Percentiles rank a stretch among this genome's conserved stretches.
These are phyloP conservation scores for Cercospora zeae-maydis DNA, from an alignment of 2,329 filamentous ascomycete species.

Conservation along the genomic window DNA sequence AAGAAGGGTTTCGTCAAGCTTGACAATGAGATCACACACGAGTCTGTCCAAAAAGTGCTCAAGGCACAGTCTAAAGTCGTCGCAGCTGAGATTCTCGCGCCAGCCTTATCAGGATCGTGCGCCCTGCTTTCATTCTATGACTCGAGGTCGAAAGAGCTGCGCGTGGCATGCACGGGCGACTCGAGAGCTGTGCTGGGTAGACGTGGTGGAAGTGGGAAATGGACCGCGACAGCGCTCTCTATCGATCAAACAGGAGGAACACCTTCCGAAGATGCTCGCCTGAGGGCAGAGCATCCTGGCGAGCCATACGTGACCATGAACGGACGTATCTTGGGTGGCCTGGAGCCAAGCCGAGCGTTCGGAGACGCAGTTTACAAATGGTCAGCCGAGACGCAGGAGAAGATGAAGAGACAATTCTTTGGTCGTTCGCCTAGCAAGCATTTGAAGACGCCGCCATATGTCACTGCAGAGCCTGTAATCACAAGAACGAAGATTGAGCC, in stretches of 20 bases:
- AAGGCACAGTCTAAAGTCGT: slow-evolving; percentile 85
- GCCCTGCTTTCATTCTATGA: slow-evolving; percentile 96
- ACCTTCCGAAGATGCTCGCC: slow-evolving; percentile 73
- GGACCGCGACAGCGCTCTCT: slow-evolving; percentile 84
- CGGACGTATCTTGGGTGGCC: slow-evolving; percentile 82
- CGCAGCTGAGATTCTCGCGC: slow-evolving; percentile 85
- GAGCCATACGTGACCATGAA: slow-evolving; percentile 85
- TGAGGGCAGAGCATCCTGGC: slow-evolving; percentile 82
- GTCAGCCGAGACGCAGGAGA: slow-evolving; percentile 77
- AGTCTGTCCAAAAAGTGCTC: slow-evolving; percentile 85
- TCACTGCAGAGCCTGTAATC: slow-evolving; percentile 91
- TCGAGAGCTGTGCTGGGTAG: slow-evolving; percentile 91
- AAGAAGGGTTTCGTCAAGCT: slow-evolving; percentile 85
- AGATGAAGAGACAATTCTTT: slow-evolving; percentile 82
- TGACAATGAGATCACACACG: slow-evolving; percentile 91
- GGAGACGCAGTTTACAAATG: slow-evolving; percentile 98
- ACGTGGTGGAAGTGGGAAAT: slow-evolving; percentile 73
- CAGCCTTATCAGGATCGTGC: slow-evolving; percentile 93
- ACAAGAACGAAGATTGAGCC: slow-evolving; percentile 91
- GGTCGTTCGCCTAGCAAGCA: slow-evolving; percentile 72
- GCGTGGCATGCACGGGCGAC: slow-evolving; percentile 94
- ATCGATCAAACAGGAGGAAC: slow-evolving; percentile 93
- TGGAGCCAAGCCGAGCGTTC: slow-evolving; percentile 92
- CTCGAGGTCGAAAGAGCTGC: slow-evolving; percentile 75
- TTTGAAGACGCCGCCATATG: slow-evolving; percentile 89